A percentile compares a stretch with the other conserved stretches of the same genome.
phyloP scores from a whole-genome alignment of 1,284 basidiomycete species.

The Peniophora sp. region DNA sequence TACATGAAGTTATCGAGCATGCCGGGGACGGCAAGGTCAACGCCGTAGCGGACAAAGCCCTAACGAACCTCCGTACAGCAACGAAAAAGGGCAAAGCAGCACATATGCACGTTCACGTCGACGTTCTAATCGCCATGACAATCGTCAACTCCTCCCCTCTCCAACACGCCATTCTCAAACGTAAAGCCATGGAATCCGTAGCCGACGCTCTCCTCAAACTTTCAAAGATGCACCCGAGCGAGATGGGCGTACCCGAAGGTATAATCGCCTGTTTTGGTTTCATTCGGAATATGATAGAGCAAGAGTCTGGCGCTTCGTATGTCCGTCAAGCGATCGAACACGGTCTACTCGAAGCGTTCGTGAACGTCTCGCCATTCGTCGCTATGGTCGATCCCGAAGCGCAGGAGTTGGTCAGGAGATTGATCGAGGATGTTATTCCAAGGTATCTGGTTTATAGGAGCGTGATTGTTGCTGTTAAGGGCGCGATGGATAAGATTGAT shows the following conservation, averaged over 20 bases:
- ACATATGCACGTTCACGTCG: constrained; percentile 18
- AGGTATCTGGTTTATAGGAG: constrained; percentile 28
- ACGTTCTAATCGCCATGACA: constrained; percentile 25
- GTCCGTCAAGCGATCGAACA: constrained; percentile 24
- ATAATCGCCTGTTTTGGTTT: constrained; percentile 25
- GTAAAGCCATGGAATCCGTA: constrained; percentile 21
- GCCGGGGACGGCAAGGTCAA: constrained; percentile 17
- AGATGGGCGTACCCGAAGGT: constrained; percentile 16
- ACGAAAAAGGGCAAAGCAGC: constrained; percentile 10
- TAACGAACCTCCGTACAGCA: constrained; percentile 17
- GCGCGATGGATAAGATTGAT: constrained; percentile 15
- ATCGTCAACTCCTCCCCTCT: constrained; percentile 19
- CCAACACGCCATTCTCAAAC: constrained; percentile 24
- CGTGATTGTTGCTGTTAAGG: constrained; percentile 23
- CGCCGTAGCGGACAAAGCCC: constrained; percentile 20
- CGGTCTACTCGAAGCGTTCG: constrained; percentile 25
- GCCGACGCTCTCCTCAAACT: constrained; percentile 23
- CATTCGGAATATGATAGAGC: constrained; percentile 27
- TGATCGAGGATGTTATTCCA: constrained; percentile 23
- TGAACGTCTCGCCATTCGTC: constrained; percentile 21
- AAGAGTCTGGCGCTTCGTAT: constrained; percentile 31
- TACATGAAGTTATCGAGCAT: constrained; percentile 21
- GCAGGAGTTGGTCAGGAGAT: constrained; percentile 18
- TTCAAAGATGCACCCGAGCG: constrained; percentile 9
- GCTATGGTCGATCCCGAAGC: constrained; percentile 21